Percentiles rank a stretch among this genome's conserved stretches.
Evolutionary conservation across 108 stramenopile species (phyloP).

Genomic region (Nitzschia sp.): DNA sequence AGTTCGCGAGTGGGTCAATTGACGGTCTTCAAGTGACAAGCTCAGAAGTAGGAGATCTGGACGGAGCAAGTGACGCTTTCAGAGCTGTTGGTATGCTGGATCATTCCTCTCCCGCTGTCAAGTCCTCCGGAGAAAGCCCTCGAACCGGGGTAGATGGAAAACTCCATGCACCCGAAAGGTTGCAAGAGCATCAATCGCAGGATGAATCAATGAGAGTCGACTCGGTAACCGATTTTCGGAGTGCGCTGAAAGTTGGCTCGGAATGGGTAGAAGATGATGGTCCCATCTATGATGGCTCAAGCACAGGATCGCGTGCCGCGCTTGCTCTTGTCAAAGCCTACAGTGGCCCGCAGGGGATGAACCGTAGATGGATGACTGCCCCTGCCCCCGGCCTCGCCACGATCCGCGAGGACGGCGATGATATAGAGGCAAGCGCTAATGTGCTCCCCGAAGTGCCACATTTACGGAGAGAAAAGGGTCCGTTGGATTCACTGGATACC

Average conservation of each 20-base stretch:
- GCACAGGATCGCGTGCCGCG: constrained; percentile 16
- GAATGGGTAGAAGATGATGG: constrained; percentile 43
- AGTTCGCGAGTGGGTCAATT: constrained; percentile 18
- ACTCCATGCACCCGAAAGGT: background rate
- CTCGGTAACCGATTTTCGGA: constrained; percentile 71
- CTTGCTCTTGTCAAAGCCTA: constrained; percentile 38
- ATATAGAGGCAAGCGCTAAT: constrained; percentile 21
- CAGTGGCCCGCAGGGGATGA: constrained; percentile 30
- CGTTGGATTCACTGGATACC: constrained; percentile 52
- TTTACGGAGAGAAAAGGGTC: constrained; percentile 7
- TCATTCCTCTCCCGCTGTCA: background rate
- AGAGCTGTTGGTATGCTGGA: background rate
- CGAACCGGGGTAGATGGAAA: background rate
- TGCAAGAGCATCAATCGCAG: background rate
- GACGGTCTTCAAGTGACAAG: background rate
- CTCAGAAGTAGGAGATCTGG: background rate
- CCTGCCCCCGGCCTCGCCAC: constrained; percentile 68
- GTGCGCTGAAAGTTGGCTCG: constrained; percentile 46
- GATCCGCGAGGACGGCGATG: constrained; percentile 71
- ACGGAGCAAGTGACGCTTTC: background rate
- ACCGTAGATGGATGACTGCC: constrained; percentile 68
- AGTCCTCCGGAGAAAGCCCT: background rate
- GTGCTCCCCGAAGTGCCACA: background rate
- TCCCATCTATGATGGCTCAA: constrained; percentile 14
- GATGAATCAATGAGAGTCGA: constrained; percentile 35